Percentiles rank a stretch among this genome's conserved stretches.
Evolutionary conservation across 768 basidiomycete genomes (phyloP).

Genomic region (Hortiboletus campestris): DNA sequence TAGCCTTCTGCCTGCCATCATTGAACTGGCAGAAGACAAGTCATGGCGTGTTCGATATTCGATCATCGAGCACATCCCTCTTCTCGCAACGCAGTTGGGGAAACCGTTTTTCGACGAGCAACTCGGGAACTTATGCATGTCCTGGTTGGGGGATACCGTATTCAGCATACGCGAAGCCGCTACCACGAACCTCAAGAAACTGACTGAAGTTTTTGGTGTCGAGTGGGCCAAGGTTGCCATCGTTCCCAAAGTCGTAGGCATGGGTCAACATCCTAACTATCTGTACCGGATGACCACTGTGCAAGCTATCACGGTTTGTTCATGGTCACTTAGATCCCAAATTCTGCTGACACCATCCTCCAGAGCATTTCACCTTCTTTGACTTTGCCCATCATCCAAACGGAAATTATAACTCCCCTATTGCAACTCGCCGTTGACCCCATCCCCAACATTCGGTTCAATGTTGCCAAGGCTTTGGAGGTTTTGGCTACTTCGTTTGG

Average conservation of each 20-base stretch:
- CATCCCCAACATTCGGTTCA: slow-evolving; percentile 99
- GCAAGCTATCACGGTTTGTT: slow-evolving; percentile 90
- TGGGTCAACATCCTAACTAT: slow-evolving; percentile 97
- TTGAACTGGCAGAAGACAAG: slow-evolving; percentile 98
- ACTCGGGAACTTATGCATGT: slow-evolving; percentile 96
- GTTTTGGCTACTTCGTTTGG: slow-evolving; percentile 75
- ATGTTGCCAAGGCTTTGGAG: slow-evolving; percentile 94
- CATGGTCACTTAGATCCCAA: neutral
- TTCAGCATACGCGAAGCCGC: slow-evolving; percentile 99
- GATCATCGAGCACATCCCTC: slow-evolving; percentile 99
- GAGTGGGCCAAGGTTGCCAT: slow-evolving; percentile 95
- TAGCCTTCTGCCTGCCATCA: slow-evolving; percentile 94
- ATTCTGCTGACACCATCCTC: slow-evolving; percentile 7
- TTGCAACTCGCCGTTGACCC: slow-evolving; percentile 81
- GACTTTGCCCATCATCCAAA: slow-evolving; percentile 75
- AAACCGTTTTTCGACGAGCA: slow-evolving; percentile 98
- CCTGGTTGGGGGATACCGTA: slow-evolving; percentile 97
- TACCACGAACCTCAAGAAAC: slow-evolving; percentile 91
- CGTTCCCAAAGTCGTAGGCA: slow-evolving; percentile 94
- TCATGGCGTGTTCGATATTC: slow-evolving; percentile 99
- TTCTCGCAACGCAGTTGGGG: slow-evolving; percentile 96
- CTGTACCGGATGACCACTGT: slow-evolving; percentile 98
- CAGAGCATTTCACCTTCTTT: slow-evolving; percentile 95
- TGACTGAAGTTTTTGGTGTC: slow-evolving; percentile 97
- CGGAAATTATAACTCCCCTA: slow-evolving; percentile 82